Evolutionary conservation across 2,329 filamentous ascomycete genomes (phyloP).

Genomic region (Epicoccum sorghinum): DNA sequence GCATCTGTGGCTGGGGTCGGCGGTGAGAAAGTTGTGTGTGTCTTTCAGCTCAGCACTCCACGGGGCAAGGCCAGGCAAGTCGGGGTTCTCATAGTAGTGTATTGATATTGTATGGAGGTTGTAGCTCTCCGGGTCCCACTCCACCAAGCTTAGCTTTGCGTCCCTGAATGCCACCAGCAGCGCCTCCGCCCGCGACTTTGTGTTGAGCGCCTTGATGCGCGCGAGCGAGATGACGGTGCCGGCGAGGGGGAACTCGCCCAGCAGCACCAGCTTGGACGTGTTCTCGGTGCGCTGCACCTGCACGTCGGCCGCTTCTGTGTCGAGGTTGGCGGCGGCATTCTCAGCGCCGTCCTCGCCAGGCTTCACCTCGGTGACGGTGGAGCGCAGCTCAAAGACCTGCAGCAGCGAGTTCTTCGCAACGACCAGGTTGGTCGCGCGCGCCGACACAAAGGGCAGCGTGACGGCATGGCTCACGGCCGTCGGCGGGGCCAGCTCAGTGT

Average conservation of each 20-base stretch:
- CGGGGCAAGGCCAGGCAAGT: conserved; percentile 74
- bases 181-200: conserved; percentile 81
- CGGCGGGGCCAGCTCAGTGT: conserved; percentile 92
- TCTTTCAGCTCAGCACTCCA: conserved; percentile 79
- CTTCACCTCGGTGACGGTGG: conserved; percentile 66
- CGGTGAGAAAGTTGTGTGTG: conserved; percentile 80
- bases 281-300: conserved; percentile 65
- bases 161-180: conserved; percentile 85
- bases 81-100: conserved; percentile 97
- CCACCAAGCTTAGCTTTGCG: conserved; percentile 88
- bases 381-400: conserved; percentile 82
- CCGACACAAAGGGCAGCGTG: conserved; percentile 75
- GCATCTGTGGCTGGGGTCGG: conserved; percentile 91
- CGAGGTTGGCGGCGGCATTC: conserved; percentile 46
- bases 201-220: conserved; percentile 73
- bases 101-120: conserved; percentile 88
- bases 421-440: conserved; percentile 80
- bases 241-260: conserved; percentile 82
- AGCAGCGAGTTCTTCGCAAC: conserved; percentile 92
- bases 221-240: conserved; percentile 85
- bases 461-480: conserved; percentile 92
- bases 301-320: conserved; percentile 57
- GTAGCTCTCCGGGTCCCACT: conserved; percentile 86
- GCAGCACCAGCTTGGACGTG: conserved; percentile 79
- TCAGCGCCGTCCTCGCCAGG: conserved; percentile 47